Conservation (phyloP, 73 alveolate genomes). For the Durusdinium trenchii region DNA sequence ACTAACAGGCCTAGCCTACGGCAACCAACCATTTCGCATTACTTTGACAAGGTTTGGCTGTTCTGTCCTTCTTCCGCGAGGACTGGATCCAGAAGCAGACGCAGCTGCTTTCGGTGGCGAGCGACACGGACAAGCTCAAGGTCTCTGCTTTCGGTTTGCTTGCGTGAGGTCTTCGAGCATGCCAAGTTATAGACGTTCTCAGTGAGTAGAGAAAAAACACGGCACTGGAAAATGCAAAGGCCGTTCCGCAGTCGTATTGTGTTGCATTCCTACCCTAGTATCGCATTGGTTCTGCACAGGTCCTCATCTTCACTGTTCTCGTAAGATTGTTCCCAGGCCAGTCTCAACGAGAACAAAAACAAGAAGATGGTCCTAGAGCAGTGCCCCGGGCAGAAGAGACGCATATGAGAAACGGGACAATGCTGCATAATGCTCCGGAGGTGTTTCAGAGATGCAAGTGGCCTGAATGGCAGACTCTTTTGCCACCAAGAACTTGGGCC, state of each 20-base stretch:
- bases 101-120: conserved; percentile 96
- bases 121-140: conserved; percentile 88
- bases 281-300: background rate
- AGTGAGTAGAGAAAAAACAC: background rate
- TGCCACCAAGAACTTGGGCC: too few species aligned
- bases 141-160: background rate
- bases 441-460: too few species aligned
- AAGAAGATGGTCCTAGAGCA: conserved; percentile 98
- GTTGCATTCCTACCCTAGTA: background rate
- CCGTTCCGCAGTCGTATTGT: background rate
- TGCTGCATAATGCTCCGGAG: too few species aligned
- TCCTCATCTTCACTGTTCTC: background rate
- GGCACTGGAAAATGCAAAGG: background rate
- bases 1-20: too few species aligned
- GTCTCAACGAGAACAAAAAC: conserved; percentile 97
- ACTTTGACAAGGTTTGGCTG: too few species aligned
- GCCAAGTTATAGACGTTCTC: background rate
- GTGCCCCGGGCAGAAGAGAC: conserved; percentile 9
- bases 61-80: background rate
- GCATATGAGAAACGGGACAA: too few species aligned
- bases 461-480: too few species aligned
- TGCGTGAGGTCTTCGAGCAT: background rate
- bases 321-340: conserved; percentile 95
- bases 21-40: too few species aligned
- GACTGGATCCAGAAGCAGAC: conserved; percentile 99